phyloP scores from a whole-genome alignment of 176 grass and related monocot species.

The Carex myosuroides region DNA sequence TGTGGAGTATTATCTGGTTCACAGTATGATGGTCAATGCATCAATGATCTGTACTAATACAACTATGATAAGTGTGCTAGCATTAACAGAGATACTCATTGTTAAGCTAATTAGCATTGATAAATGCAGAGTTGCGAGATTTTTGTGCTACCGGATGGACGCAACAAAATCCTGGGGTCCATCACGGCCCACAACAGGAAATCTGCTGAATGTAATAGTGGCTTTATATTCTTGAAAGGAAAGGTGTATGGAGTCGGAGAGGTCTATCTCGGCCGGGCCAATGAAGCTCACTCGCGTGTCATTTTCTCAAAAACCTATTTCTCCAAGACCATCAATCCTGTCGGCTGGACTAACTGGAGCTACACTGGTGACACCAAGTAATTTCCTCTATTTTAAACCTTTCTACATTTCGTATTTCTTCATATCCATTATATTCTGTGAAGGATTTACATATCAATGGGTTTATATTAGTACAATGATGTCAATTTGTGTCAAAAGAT shows the following conservation, averaged over 20 bases:
- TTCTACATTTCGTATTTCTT: neutral
- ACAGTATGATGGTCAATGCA: neutral
- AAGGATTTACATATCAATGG: neutral
- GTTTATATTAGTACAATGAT: neutral
- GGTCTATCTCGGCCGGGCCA: conserved; percentile 57
- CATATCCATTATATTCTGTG: neutral
- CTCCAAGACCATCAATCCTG: conserved; percentile 53
- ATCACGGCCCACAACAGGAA: conserved; percentile 61
- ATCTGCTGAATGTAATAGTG: conserved; percentile 30
- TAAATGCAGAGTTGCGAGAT: conserved; percentile 60
- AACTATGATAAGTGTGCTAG: neutral
- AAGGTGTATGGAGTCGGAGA: conserved; percentile 77
- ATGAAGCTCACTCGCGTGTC: conserved; percentile 42
- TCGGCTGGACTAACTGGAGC: conserved; percentile 44
- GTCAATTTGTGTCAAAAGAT: neutral
- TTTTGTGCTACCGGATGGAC: conserved; percentile 60
- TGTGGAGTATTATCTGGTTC: neutral
- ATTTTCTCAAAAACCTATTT: conserved; percentile 64
- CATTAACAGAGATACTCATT: neutral
- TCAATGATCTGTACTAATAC: neutral
- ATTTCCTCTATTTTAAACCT: neutral
- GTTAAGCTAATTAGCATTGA: neutral
- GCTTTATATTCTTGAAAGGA: conserved; percentile 84
- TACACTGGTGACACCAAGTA: conserved; percentile 32
- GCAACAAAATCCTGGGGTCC: conserved; percentile 53